phyloP scores from a whole-genome alignment of 805 yeast genomes.

The Sugiyamaella chiloensis region DNA sequence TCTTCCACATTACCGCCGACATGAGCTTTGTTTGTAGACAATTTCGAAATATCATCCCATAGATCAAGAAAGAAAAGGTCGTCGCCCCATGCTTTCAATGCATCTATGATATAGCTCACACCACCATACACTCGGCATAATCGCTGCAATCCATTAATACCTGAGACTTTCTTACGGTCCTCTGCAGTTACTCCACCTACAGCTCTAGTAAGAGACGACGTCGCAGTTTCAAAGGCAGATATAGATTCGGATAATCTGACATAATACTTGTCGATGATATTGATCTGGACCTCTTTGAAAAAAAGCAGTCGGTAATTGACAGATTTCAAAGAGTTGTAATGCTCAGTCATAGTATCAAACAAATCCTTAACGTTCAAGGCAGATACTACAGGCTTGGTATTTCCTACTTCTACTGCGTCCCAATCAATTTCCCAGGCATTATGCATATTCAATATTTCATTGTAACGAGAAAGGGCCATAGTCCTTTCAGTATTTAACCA shows the following conservation, averaged over 20 bases:
- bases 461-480: conserved; percentile 44
- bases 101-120: conserved; percentile 37
- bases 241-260: conserved; percentile 42
- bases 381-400: conserved; percentile 60
- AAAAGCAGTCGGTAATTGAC: conserved; percentile 55
- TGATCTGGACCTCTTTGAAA: conserved; percentile 55
- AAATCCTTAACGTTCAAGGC: conserved; percentile 56
- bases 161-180: conserved; percentile 32
- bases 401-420: conserved; percentile 45
- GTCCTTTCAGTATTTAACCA: conserved; percentile 57
- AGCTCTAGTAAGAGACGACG: conserved; percentile 36
- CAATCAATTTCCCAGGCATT: conserved; percentile 58
- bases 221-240: conserved; percentile 42
- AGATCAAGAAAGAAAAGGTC: conserved; percentile 42
- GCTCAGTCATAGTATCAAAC: conserved; percentile 53
- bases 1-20: conserved; percentile 21
- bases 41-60: conserved; percentile 37
- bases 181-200: conserved; percentile 33
- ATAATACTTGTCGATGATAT: conserved; percentile 52
- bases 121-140: conserved; percentile 41
- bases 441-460: conserved; percentile 46
- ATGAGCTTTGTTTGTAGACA: conserved; percentile 14
- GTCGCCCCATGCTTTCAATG: conserved; percentile 44
- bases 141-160: conserved; percentile 38
- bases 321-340: conserved; percentile 43